These are phyloP conservation scores for Plasmodium cynomolgi DNA, from an alignment of 169 alveolate genomes.

Conservation along the genomic window DNA sequence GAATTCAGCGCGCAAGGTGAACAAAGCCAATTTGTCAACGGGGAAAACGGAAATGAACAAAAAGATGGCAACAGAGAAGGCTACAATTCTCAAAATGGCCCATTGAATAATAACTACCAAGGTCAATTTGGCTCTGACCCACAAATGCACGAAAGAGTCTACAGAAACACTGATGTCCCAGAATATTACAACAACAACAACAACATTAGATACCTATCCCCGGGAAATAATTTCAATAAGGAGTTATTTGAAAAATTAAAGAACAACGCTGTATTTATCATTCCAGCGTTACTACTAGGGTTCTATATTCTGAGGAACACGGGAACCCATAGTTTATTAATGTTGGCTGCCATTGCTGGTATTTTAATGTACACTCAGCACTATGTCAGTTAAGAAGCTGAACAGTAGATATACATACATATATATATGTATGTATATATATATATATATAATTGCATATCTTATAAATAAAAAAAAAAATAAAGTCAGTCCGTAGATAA, in stretches of 20 bases:
- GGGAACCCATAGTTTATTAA: neutral
- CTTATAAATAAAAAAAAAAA: neutral
- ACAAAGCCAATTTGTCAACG: neutral
- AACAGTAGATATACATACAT: neutral
- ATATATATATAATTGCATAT: neutral
- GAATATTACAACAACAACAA: neutral
- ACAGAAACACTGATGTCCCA: neutral
- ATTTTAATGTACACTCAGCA: slow-evolving; percentile 8
- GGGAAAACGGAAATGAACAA: neutral
- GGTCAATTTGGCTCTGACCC: neutral
- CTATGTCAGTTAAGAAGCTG: neutral
- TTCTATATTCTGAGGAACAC: slow-evolving; percentile 6
- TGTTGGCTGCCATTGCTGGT: slow-evolving; percentile 36
- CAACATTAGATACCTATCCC: slow-evolving; percentile 18
- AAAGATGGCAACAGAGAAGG: neutral
- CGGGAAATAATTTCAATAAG: neutral
- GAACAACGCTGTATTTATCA: slow-evolving; percentile 2
- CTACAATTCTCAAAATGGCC: neutral
- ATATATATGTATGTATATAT: neutral
- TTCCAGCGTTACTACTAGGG: neutral
- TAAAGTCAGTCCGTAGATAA: neutral
- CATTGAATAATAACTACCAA: neutral
- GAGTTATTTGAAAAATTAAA: slow-evolving; percentile 25
- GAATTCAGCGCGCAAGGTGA: neutral
- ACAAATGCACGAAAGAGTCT: slow-evolving; percentile 7